phyloP scores from a whole-genome alignment of 805 yeast species.

The Yarrowia divulgata region DNA sequence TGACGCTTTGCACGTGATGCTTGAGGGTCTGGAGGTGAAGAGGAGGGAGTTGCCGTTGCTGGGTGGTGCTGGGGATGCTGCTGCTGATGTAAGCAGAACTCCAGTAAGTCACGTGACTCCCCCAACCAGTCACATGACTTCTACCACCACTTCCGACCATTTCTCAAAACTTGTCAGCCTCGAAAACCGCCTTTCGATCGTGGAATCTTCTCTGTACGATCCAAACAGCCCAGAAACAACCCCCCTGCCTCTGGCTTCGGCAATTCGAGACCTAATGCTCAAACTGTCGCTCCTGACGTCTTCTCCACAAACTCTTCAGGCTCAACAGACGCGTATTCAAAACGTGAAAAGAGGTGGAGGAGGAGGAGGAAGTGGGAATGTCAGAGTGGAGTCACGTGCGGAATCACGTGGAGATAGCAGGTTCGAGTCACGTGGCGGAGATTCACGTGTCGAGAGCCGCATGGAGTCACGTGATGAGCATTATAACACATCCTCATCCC shows the following conservation, averaged over 20 bases:
- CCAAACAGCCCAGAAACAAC: slow-evolving; percentile 5
- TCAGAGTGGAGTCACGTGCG: slow-evolving; percentile 20
- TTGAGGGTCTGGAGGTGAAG: slow-evolving; percentile 6
- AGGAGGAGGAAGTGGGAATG: background rate
- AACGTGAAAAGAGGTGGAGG: background rate
- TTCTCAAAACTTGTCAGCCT: background rate
- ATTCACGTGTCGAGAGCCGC: background rate
- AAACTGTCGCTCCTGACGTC: slow-evolving; percentile 27
- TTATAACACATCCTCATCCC: too few relatives aligned
- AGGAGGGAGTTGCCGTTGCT: background rate
- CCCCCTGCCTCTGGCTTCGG: slow-evolving; percentile 4
- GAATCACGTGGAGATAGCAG: slow-evolving; percentile 31
- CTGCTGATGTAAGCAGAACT: too few relatives aligned
- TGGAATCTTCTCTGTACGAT: slow-evolving; percentile 17
- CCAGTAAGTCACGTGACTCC: background rate
- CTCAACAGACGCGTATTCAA: slow-evolving; percentile 28
- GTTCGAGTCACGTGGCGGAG: slow-evolving; percentile 17
- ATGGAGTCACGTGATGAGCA: slow-evolving; percentile 12
- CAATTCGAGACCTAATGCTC: slow-evolving; percentile 19
- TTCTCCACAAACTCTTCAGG: slow-evolving; percentile 14
- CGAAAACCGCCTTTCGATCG: background rate
- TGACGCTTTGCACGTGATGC: background rate
- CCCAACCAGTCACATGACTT: background rate
- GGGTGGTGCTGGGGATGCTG: background rate
- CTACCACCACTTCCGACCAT: too few relatives aligned